These are phyloP conservation scores for Wallacemonas sp. DNA, from an alignment of 208 protist genomes.

Conservation along the genomic window DNA sequence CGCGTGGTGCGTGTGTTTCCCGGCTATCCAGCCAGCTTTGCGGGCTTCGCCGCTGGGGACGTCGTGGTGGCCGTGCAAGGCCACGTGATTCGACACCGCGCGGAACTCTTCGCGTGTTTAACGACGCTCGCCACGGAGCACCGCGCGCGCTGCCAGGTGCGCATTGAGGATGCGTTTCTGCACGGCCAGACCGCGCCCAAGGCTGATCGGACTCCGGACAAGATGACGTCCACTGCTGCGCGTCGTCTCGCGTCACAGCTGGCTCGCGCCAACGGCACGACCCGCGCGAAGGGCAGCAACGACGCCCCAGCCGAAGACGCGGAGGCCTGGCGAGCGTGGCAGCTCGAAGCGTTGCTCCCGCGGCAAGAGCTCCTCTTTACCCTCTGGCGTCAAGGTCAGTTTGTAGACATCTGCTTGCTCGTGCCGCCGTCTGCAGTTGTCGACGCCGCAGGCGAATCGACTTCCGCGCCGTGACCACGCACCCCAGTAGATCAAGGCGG, in stretches of 20 bases:
- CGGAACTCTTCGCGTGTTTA: constrained; percentile 58
- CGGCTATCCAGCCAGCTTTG: constrained; percentile 42
- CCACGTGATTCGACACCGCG: constrained; percentile 36
- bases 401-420: not conserved
- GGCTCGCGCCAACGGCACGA: too few relatives aligned
- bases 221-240: too few relatives aligned
- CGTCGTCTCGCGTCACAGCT: too few relatives aligned
- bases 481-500: too few relatives aligned
- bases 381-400: constrained; percentile 1
- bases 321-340: not conserved
- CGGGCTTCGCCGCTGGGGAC: constrained; percentile 50
- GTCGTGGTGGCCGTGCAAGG: constrained; percentile 51
- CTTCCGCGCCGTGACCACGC: not conserved
- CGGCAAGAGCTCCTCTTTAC: not conserved
- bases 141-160: constrained; percentile 41
- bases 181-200: not conserved
- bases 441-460: not conserved
- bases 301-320: too few relatives aligned
- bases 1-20: constrained; percentile 50
- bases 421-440: constrained; percentile 6
- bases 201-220: not conserved
- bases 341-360: not conserved
- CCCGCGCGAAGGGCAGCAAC: too few relatives aligned
- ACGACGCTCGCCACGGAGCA: constrained; percentile 43
- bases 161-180: constrained; percentile 32